phyloP scores from a whole-genome alignment of 306 rosid species.

The Albizia julibrissin region DNA sequence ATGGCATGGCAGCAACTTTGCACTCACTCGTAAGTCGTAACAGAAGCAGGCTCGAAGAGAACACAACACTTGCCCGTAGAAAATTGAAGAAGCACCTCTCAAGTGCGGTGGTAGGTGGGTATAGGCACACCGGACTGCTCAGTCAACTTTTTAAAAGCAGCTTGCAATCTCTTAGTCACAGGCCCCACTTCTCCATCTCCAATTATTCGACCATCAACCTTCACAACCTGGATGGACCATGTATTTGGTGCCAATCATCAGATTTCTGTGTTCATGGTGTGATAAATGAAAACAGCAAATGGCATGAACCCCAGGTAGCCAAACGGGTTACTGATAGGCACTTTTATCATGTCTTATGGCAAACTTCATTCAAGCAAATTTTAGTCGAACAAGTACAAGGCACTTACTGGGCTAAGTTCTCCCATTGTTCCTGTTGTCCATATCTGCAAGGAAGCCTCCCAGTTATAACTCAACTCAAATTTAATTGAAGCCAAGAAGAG shows the following conservation, averaged over 20 bases:
- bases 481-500: background rate
- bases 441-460: constrained; percentile 52
- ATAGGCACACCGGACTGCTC: constrained; percentile 65
- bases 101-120: constrained; percentile 38
- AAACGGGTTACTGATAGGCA: background rate
- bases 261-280: too few relatives aligned
- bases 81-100: constrained; percentile 28
- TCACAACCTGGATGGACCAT: constrained; percentile 69
- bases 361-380: background rate
- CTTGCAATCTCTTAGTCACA: constrained; percentile 67
- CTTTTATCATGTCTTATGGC: background rate
- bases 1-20: constrained; percentile 18
- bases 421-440: constrained; percentile 96
- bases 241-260: too few relatives aligned
- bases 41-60: constrained; percentile 15
- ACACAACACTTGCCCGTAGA: background rate
- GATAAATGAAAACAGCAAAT: background rate
- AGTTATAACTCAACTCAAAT: constrained; percentile 24
- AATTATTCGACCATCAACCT: constrained; percentile 84
- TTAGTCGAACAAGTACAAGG: constrained; percentile 4
- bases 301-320: constrained; percentile 9
- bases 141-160: constrained; percentile 69
- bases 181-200: constrained; percentile 83
- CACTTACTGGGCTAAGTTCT: constrained; percentile 82
- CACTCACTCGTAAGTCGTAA: background rate